Base-by-base conservation (phyloP, 2,329 filamentous ascomycete genomes). In the Colletotrichum gigasporum region DNA sequence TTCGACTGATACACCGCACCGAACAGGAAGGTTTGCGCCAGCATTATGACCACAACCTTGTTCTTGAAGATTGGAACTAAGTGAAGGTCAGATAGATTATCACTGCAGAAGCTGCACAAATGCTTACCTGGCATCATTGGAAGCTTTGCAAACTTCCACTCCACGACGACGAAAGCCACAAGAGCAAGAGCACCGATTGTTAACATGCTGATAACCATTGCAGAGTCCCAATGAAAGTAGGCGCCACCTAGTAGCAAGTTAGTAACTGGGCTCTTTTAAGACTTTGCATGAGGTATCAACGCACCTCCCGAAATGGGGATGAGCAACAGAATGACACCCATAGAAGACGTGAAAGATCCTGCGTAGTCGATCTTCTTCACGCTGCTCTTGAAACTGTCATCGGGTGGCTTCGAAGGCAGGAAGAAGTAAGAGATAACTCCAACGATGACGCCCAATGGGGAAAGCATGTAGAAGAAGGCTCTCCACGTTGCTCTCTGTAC, bases 281-380 rank as follows among this genome's bases (percentile, higher is more conserved):
- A 3, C 7, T 5, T 7, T 5, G 22, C 4, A 10, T 12, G 11
- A 6, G 4, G 47, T 5, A 41, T 11, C 0, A 14, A 63, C 66
- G 4, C 6, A 60, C 85, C 87, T 14, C 87, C 87, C 3, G 87
- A 89, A 11, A 91, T 82, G 0, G 88, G 88, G 44, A 91, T 87
- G 16, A 91, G 78, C 2, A 91, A 68, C 11, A 90, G 79, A 9
- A 90, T 83, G 26, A 89, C 83, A 0, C 82, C 87, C 6, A 82
- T 75, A 0, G 85, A 85, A 4, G 83, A 85, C 3, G 82, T 79
- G 10, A 88, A 60, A 1, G 87, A 78, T 2, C 88, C 89, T 22
- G 77, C 82, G 67, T 84, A 88, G 71, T 91, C 88, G 57, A 90
- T 87, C 42, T 84, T 85, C 48, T 75, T 76, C 20, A 86, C 69